Evolutionary conservation across 345 rosid genomes (phyloP).

Genomic region (Mangifera indica): DNA sequence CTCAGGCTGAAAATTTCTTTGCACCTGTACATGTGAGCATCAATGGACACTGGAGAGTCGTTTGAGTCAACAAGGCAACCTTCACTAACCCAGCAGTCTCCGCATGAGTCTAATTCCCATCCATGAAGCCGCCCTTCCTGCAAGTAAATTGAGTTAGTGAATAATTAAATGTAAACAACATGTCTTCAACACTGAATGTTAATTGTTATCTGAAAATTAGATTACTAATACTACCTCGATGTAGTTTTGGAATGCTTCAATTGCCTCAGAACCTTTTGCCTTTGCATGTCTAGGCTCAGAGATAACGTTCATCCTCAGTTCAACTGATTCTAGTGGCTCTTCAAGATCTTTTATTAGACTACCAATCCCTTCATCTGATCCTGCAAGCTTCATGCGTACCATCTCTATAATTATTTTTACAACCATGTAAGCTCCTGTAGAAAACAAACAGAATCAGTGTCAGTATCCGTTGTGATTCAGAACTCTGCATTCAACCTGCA

Average conservation of each 20-base stretch:
- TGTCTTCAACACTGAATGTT: not conserved
- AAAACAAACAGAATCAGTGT: not conserved
- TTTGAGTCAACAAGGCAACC: conserved; percentile 88
- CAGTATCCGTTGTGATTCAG: not conserved
- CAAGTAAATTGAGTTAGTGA: not conserved
- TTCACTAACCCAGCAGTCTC: conserved; percentile 91
- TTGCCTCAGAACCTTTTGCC: conserved; percentile 67
- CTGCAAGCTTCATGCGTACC: conserved; percentile 74
- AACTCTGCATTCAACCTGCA: not conserved
- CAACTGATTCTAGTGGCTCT: conserved; percentile 63
- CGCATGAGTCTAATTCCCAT: conserved; percentile 85
- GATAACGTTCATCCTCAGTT: conserved; percentile 68
- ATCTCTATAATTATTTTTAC: conserved; percentile 86
- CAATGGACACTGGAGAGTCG: conserved; percentile 66
- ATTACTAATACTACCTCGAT: conserved; percentile 46
- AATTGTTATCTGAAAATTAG: not conserved
- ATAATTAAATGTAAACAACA: not conserved
- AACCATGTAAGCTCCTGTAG: conserved; percentile 86
- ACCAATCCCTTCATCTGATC: conserved; percentile 68
- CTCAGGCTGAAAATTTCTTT: not conserved
- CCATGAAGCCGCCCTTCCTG: conserved; percentile 71
- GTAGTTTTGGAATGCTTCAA: conserved; percentile 63
- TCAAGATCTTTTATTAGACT: conserved; percentile 73
- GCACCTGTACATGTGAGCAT: conserved; percentile 92
- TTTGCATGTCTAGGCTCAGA: conserved; percentile 72